A percentile compares a stretch with the other conserved stretches of the same genome.
Conservation (phyloP, 2,329 filamentous ascomycete species). For the Onygenales sp. region DNA sequence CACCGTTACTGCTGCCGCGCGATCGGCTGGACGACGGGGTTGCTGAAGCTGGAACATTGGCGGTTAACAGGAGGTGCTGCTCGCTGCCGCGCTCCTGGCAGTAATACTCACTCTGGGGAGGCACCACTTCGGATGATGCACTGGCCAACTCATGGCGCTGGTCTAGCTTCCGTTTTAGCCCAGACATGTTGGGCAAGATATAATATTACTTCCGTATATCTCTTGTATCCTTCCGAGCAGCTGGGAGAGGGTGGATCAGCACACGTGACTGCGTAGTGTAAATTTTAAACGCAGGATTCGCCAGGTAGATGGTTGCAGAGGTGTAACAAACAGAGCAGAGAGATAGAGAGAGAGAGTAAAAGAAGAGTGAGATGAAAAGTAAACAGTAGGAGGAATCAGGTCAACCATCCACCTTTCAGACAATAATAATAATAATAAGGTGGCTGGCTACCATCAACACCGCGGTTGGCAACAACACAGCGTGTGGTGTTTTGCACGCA, state of each 20-base stretch:
- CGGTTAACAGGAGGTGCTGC: conserved; percentile 1
- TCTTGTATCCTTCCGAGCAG: not conserved
- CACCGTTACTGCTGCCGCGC: not conserved
- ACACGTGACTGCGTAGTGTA: not conserved
- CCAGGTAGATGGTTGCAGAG: not conserved
- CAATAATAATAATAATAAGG: too few relatives aligned
- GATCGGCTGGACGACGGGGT: not conserved
- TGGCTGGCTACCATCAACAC: too few relatives aligned
- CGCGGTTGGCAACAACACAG: too few relatives aligned
- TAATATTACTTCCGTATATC: not conserved
- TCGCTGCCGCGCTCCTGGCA: not conserved
- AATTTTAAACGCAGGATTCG: not conserved
- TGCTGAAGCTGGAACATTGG: not conserved
- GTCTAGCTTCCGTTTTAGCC: conserved; percentile 4
- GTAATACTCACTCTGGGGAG: conserved; percentile 1
- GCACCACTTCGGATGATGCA: not conserved
- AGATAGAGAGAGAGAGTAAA: not conserved
- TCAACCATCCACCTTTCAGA: too few relatives aligned
- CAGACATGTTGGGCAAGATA: not conserved
- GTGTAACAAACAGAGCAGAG: not conserved
- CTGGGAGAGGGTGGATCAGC: not conserved
- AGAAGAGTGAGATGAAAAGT: not conserved
- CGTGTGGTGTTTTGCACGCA: too few relatives aligned
- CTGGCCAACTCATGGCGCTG: not conserved
- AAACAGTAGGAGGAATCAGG: not conserved